Conservation (phyloP, 148 eudicot genomes). For the Cornus kousa region DNA sequence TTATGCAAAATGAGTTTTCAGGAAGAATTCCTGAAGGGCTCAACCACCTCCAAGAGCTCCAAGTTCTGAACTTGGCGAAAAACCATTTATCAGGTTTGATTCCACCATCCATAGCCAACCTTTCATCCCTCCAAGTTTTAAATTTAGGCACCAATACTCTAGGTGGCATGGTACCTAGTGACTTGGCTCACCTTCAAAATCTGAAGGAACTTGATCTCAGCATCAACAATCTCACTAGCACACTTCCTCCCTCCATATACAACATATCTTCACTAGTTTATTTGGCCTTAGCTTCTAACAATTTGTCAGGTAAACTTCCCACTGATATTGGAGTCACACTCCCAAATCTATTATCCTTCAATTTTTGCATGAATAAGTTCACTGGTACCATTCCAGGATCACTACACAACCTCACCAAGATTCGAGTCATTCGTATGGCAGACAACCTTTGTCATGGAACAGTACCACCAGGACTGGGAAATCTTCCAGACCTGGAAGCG, state of each 20-base stretch:
- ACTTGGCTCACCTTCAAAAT: conserved; percentile 24
- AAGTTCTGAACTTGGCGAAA: neutral
- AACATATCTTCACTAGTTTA: conserved; percentile 49
- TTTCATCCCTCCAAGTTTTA: conserved; percentile 34
- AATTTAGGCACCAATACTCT: conserved; percentile 43
- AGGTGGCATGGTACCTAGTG: conserved; percentile 35
- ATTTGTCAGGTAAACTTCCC: conserved; percentile 45
- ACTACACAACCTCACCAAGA: conserved; percentile 45
- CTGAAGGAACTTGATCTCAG: conserved; percentile 42
- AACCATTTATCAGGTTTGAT: conserved; percentile 42
- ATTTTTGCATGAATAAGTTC: conserved; percentile 45
- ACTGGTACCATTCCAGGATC: conserved; percentile 55
- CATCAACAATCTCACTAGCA: conserved; percentile 45
- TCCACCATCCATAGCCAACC: conserved; percentile 39
- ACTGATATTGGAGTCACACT: conserved; percentile 37
- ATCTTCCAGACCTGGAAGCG: conserved; percentile 40
- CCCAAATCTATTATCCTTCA: conserved; percentile 43
- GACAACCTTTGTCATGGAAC: conserved; percentile 41
- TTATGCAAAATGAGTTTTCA: conserved; percentile 14
- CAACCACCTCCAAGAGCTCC: too few species aligned
- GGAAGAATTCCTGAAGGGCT: too few species aligned
- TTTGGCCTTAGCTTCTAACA: conserved; percentile 44
- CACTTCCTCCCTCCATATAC: conserved; percentile 39
- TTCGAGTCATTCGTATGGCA: conserved; percentile 38
- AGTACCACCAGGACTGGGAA: conserved; percentile 53